These are phyloP conservation scores for Amanita subjunquillea DNA, from an alignment of 768 basidiomycete genomes.

Conservation along the genomic window DNA sequence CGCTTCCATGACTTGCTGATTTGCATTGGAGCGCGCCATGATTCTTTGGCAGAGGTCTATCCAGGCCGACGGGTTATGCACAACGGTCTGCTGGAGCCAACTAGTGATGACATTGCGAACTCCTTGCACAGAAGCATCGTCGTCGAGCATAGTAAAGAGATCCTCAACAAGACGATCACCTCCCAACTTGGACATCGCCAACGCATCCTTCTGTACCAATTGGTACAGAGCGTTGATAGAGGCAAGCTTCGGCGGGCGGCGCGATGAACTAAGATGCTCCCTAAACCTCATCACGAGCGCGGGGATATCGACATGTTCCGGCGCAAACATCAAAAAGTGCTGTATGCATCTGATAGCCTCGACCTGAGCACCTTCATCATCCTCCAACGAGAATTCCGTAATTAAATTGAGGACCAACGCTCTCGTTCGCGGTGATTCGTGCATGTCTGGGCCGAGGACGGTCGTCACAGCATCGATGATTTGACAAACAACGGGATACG, in stretches of 20 bases:
- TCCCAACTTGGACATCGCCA: slow-evolving; percentile 85
- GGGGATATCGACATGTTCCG: slow-evolving; percentile 74
- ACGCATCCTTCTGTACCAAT: slow-evolving; percentile 90
- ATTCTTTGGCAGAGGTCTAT: slow-evolving; percentile 96
- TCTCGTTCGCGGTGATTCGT: slow-evolving; percentile 76
- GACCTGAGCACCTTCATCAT: slow-evolving; percentile 80
- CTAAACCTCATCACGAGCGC: slow-evolving; percentile 73
- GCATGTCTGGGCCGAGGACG: slow-evolving; percentile 90
- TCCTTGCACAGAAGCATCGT: slow-evolving; percentile 88
- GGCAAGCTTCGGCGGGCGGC: slow-evolving; percentile 82
- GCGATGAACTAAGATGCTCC: slow-evolving; percentile 66
- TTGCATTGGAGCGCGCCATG: slow-evolving; percentile 88
- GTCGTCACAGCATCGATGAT: slow-evolving; percentile 91
- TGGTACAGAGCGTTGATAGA: slow-evolving; percentile 96
- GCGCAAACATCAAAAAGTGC: slow-evolving; percentile 94
- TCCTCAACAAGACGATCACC: slow-evolving; percentile 93
- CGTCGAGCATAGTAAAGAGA: slow-evolving; percentile 90
- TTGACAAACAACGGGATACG: slow-evolving; percentile 85
- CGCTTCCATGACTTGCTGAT: slow-evolving; percentile 62
- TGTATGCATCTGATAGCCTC: slow-evolving; percentile 96
- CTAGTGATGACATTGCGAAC: slow-evolving; percentile 87
- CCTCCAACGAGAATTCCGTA: slow-evolving; percentile 74
- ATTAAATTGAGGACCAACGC: slow-evolving; percentile 78
- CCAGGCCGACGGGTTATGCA: slow-evolving; percentile 93
- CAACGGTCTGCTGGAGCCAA: slow-evolving; percentile 92